Percentiles rank a stretch among this genome's conserved stretches.
phyloP scores from a whole-genome alignment of 2,329 filamentous ascomycete species.

The Dichotomopilus funicola region DNA sequence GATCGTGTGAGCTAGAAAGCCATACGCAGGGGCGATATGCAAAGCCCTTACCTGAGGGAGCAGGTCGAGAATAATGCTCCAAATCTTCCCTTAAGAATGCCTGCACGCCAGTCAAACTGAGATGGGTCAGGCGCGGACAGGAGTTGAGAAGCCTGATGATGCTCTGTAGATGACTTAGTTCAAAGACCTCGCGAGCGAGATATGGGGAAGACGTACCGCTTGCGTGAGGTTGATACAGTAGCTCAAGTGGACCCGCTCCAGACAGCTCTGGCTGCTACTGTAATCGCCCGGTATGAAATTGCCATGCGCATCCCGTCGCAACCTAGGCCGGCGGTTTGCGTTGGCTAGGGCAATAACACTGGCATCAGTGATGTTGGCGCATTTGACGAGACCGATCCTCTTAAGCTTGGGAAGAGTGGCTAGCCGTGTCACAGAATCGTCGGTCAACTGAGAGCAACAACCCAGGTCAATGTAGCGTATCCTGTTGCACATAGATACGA shows the following conservation, averaged over 20 bases:
- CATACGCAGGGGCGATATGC: neutral
- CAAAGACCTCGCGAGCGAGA: too few relatives aligned
- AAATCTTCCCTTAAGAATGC: constrained; percentile 84
- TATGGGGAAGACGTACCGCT: constrained; percentile 42
- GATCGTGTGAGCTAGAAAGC: constrained; percentile 21
- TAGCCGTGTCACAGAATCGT: constrained; percentile 75
- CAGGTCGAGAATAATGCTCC: constrained; percentile 76
- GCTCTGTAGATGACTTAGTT: constrained; percentile 48
- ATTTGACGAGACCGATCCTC: constrained; percentile 92
- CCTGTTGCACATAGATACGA: constrained; percentile 81
- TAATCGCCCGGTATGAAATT: constrained; percentile 38
- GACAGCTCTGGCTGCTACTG: constrained; percentile 53
- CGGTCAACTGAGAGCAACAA: constrained; percentile 86
- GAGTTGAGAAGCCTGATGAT: constrained; percentile 84
- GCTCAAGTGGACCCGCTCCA: constrained; percentile 92
- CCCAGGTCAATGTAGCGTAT: constrained; percentile 97
- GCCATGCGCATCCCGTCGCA: constrained; percentile 43
- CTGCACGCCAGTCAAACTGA: constrained; percentile 88
- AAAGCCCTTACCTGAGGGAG: constrained; percentile 57
- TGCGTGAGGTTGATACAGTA: constrained; percentile 85
- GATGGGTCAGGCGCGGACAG: constrained; percentile 85
- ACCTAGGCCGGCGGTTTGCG: constrained; percentile 50
- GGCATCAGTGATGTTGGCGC: constrained; percentile 78
- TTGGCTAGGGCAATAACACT: constrained; percentile 81
- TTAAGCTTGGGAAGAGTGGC: constrained; percentile 87